Conservation (phyloP, 768 basidiomycete genomes). For the Trametopsis cervina region DNA sequence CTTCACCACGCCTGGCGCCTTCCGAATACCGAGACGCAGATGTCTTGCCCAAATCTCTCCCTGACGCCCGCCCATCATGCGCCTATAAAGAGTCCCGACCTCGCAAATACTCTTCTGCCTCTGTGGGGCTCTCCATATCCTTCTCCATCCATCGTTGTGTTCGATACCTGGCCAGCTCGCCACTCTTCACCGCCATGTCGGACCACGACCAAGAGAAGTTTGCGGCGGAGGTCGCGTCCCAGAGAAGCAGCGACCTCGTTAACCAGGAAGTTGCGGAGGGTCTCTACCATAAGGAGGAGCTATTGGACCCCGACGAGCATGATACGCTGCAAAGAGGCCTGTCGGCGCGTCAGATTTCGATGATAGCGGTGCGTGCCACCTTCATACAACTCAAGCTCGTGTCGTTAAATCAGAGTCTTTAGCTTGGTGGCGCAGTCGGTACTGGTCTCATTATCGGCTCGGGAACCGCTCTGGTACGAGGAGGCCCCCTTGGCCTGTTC, state of each 20-base stretch:
- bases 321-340: slow-evolving; percentile 28
- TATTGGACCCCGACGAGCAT: slow-evolving; percentile 18
- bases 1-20: too few species aligned
- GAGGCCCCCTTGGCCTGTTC: slow-evolving; percentile 45
- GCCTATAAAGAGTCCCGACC: too few species aligned
- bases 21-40: too few species aligned
- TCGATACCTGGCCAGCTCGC: too few species aligned
- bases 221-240: background rate
- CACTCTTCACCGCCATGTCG: background rate
- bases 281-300: slow-evolving; percentile 12
- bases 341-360: slow-evolving; percentile 31
- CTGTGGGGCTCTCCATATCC: too few species aligned
- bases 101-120: too few species aligned
- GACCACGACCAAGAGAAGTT: background rate
- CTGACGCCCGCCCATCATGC: too few species aligned
- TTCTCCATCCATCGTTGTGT: too few species aligned
- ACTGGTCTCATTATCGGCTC: slow-evolving; percentile 34
- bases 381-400: background rate
- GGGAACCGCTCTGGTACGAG: slow-evolving; percentile 48
- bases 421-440: slow-evolving; percentile 29
- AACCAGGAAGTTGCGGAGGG: slow-evolving; percentile 4
- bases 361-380: slow-evolving; percentile 30
- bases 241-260: background rate
- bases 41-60: too few species aligned
- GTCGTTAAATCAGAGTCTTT: background rate